phyloP scores from a whole-genome alignment of 306 rosid genomes.

The Cucumis melo region DNA sequence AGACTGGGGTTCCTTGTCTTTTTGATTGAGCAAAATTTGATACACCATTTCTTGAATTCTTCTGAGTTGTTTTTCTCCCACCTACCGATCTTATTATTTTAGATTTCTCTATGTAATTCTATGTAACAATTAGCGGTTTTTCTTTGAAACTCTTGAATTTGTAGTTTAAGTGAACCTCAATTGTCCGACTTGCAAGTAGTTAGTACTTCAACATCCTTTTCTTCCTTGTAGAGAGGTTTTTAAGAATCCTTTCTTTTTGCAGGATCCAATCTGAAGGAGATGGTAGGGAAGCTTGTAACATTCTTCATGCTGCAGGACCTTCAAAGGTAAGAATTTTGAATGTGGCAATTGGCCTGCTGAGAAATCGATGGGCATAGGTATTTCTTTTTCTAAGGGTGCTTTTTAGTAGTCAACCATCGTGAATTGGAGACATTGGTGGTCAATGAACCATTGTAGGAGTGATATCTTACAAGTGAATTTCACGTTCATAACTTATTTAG shows the following conservation, averaged over 20 bases:
- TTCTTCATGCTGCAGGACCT: conserved; percentile 74
- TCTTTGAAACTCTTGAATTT: background rate
- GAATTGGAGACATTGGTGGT: background rate
- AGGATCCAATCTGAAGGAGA: conserved; percentile 66
- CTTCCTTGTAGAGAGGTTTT: background rate
- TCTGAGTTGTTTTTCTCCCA: background rate
- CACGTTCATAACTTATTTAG: background rate
- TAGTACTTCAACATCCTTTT: background rate
- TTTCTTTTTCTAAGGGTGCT: background rate
- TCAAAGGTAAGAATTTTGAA: conserved; percentile 37
- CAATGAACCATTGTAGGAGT: background rate
- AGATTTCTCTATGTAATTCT: background rate
- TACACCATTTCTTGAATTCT: background rate
- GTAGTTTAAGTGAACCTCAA: background rate
- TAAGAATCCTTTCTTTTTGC: conserved; percentile 11
- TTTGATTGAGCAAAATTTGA: background rate
- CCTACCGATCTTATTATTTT: background rate
- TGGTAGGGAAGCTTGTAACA: conserved; percentile 66
- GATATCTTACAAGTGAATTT: background rate
- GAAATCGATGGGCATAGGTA: background rate
- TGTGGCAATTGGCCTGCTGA: background rate
- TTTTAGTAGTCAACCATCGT: no score
- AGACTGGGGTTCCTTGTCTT: background rate
- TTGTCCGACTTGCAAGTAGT: background rate
- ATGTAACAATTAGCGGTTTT: background rate